phyloP scores from a whole-genome alignment of 2,329 filamentous ascomycete species.

The Colletotrichum sp. region DNA sequence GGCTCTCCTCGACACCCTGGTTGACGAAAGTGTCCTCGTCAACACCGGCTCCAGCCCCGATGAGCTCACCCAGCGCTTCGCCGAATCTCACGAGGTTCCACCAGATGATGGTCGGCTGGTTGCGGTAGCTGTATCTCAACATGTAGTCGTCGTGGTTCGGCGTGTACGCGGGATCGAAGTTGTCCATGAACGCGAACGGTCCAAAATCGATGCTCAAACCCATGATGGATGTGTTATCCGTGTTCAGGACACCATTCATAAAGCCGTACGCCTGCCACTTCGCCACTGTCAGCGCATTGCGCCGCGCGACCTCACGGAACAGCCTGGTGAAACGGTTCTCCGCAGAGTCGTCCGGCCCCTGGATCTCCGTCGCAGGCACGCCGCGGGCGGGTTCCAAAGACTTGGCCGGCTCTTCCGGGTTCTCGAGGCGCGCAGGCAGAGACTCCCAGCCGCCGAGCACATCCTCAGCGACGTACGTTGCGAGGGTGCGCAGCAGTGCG shows the following conservation, averaged over 20 bases:
- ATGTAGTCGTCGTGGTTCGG: slow-evolving; percentile 95
- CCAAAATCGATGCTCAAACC: slow-evolving; percentile 94
- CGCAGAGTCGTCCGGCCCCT: slow-evolving; percentile 70
- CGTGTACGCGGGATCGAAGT: slow-evolving; percentile 93
- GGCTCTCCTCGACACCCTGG: slow-evolving; percentile 73
- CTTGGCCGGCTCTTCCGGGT: slow-evolving; percentile 54
- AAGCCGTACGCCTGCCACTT: slow-evolving; percentile 99
- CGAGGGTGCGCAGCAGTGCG: slow-evolving; percentile 72
- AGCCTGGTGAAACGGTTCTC: slow-evolving; percentile 89
- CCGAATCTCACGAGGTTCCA: slow-evolving; percentile 96
- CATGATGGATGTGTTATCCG: slow-evolving; percentile 92
- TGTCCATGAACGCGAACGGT: slow-evolving; percentile 96
- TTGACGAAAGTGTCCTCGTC: slow-evolving; percentile 75
- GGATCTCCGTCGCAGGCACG: slow-evolving; percentile 60
- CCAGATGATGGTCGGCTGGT: slow-evolving; percentile 96
- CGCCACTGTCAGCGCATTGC: slow-evolving; percentile 88
- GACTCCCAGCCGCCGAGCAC: slow-evolving; percentile 87
- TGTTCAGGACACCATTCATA: slow-evolving; percentile 98
- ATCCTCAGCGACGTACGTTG: slow-evolving; percentile 85
- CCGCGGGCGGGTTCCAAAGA: slow-evolving; percentile 52
- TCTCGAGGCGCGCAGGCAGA: slow-evolving; percentile 67
- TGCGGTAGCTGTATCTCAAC: slow-evolving; percentile 88
- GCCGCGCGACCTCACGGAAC: slow-evolving; percentile 84
- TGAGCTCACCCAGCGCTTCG: slow-evolving; percentile 85
- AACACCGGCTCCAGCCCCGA: slow-evolving; percentile 76